Conservation (phyloP, 2,329 filamentous ascomycete genomes). For the Apiospora pterosperma region DNA sequence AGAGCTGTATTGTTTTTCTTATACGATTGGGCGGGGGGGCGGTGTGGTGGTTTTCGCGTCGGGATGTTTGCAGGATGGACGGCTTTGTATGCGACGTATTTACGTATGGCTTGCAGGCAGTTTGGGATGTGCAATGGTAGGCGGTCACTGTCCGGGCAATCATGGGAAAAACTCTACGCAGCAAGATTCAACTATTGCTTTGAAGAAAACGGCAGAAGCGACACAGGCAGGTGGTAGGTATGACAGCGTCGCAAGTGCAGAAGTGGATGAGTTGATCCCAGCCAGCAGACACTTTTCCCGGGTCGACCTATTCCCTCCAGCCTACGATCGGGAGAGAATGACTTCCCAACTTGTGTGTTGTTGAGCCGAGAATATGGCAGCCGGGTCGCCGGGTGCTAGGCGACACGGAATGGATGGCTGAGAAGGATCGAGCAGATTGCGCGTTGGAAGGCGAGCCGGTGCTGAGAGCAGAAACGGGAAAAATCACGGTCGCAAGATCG, state of each 20-base stretch:
- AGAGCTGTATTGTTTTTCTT: neutral
- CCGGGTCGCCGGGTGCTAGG: neutral
- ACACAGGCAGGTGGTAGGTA: neutral
- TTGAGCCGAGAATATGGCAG: neutral
- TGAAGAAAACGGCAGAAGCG: neutral
- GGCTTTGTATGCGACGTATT: slow-evolving; percentile 6
- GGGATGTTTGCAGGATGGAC: neutral
- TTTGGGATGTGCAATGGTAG: neutral
- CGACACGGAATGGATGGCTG: neutral
- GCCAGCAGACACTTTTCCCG: neutral
- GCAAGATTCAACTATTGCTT: slow-evolving; percentile 8
- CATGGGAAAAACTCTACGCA: slow-evolving; percentile 8
- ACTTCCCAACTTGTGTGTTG: neutral
- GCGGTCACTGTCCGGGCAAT: slow-evolving; percentile 8
- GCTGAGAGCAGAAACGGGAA: neutral
- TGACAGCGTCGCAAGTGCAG: neutral
- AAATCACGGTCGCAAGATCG: slow-evolving; percentile 1
- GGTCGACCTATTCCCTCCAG: neutral
- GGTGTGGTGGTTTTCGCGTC: neutral
- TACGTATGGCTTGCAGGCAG: slow-evolving; percentile 3
- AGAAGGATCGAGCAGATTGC: neutral
- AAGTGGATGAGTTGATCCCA: neutral
- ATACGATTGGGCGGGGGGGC: neutral
- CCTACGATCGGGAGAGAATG: neutral
- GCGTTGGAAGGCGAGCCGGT: neutral